Evolutionary conservation across 768 basidiomycete species (phyloP).

Genomic region (Heimioporus sp.): DNA sequence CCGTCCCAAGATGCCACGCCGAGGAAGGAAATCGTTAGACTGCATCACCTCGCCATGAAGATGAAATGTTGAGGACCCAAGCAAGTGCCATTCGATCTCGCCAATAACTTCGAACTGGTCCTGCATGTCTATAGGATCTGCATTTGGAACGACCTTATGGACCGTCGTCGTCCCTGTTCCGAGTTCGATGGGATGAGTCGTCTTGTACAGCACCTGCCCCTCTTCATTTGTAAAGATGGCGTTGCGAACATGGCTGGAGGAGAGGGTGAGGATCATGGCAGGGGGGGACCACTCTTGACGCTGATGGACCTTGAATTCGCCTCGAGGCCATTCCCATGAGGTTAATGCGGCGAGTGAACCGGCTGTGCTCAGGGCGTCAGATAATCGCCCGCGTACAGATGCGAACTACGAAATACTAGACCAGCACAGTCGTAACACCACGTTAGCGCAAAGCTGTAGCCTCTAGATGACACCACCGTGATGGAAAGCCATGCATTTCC

Average conservation of each 20-base stretch:
- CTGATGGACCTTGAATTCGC: too few species aligned
- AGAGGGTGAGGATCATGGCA: constrained; percentile 14
- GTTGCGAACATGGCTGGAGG: constrained; percentile 22
- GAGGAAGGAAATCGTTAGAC: constrained; percentile 25
- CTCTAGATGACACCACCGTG: too few species aligned
- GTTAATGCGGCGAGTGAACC: too few species aligned
- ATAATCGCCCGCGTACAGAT: too few species aligned
- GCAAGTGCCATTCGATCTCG: constrained; percentile 33
- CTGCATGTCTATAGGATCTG: constrained; percentile 20
- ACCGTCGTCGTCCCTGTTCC: constrained; percentile 21
- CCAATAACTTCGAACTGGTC: constrained; percentile 33
- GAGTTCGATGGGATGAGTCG: constrained; percentile 15
- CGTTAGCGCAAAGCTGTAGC: too few species aligned
- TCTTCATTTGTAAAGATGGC: constrained; percentile 20
- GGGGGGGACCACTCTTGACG: too few species aligned
- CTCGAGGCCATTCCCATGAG: too few species aligned
- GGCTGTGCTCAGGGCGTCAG: too few species aligned
- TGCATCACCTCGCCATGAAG: constrained; percentile 27
- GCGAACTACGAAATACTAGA: too few species aligned
- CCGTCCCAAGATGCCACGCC: constrained; percentile 21
- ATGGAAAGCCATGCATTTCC: too few species aligned
- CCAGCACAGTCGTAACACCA: too few species aligned
- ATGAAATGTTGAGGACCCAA: constrained; percentile 29
- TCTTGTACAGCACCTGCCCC: constrained; percentile 31
- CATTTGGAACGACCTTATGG: constrained; percentile 23